Conservation (phyloP, 805 yeast genomes). For the Pichia sporocuriosa region DNA sequence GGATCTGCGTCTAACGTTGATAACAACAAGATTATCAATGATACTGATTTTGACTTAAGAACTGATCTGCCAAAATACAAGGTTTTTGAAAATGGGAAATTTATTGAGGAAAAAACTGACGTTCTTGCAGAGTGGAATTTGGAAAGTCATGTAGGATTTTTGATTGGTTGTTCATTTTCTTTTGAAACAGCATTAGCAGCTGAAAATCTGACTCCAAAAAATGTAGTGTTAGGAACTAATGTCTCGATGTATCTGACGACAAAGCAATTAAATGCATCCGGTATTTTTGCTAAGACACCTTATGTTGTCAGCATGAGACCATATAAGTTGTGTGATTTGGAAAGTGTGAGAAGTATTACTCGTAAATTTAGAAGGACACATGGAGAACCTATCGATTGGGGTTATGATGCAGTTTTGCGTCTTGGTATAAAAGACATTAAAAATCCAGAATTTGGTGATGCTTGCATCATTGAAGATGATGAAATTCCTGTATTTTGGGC, state of each 20-base stretch:
- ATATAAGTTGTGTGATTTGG: background rate
- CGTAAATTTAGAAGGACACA: slow-evolving; percentile 2
- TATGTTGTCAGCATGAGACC: slow-evolving; percentile 8
- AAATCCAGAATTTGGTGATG: slow-evolving; percentile 2
- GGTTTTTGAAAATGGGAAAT: background rate
- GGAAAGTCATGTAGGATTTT: slow-evolving; percentile 1
- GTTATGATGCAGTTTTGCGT: slow-evolving; percentile 2
- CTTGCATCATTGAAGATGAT: background rate
- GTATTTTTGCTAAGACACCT: background rate
- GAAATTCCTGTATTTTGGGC: slow-evolving; percentile 8
- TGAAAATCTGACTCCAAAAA: background rate
- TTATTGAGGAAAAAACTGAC: background rate
- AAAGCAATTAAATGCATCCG: background rate
- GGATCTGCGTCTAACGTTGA: background rate
- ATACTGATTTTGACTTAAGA: slow-evolving; percentile 1
- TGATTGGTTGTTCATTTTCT: slow-evolving; percentile 8
- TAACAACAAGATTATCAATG: background rate
- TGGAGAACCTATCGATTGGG: slow-evolving; percentile 9
- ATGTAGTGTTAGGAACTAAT: background rate
- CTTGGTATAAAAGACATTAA: slow-evolving; percentile 1
- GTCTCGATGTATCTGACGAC: slow-evolving; percentile 6
- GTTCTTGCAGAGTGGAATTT: background rate
- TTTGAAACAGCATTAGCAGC: slow-evolving; percentile 1
- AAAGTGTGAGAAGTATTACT: slow-evolving; percentile 2
- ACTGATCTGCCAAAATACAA: slow-evolving; percentile 3